A percentile compares a stretch with the other conserved stretches of the same genome.
Conservation (phyloP, 345 rosid genomes). For the Hevea brasiliensis region DNA sequence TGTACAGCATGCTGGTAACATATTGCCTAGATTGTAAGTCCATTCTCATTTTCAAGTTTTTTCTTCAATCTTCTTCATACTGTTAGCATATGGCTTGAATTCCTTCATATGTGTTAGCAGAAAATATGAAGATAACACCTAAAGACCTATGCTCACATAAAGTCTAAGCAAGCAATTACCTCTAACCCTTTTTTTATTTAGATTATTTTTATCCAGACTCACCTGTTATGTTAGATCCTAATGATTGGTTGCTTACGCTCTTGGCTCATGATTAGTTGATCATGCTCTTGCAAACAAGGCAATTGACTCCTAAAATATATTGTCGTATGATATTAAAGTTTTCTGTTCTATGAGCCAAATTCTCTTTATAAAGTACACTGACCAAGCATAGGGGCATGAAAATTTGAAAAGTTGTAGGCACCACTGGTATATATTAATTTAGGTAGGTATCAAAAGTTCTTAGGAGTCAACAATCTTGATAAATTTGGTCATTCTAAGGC, state of each 20-base stretch:
- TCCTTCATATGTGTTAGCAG: neutral
- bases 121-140: neutral
- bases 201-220: neutral
- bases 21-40: constrained; percentile 90
- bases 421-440: neutral
- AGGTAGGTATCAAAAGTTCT: neutral
- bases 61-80: neutral
- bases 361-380: neutral
- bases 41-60: constrained; percentile 1
- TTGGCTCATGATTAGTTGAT: neutral
- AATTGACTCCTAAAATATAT: neutral
- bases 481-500: neutral
- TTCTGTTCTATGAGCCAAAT: neutral
- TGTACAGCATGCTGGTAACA: constrained; percentile 98
- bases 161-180: neutral
- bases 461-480: neutral
- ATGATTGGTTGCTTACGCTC: too few species aligned
- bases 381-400: neutral
- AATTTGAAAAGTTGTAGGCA: neutral
- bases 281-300: neutral
- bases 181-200: neutral
- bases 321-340: neutral
- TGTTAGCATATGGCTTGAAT: neutral
- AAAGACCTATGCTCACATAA: neutral
- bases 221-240: neutral